Conservation (phyloP, 2,329 filamentous ascomycete genomes). For the Didymella lethalis region DNA sequence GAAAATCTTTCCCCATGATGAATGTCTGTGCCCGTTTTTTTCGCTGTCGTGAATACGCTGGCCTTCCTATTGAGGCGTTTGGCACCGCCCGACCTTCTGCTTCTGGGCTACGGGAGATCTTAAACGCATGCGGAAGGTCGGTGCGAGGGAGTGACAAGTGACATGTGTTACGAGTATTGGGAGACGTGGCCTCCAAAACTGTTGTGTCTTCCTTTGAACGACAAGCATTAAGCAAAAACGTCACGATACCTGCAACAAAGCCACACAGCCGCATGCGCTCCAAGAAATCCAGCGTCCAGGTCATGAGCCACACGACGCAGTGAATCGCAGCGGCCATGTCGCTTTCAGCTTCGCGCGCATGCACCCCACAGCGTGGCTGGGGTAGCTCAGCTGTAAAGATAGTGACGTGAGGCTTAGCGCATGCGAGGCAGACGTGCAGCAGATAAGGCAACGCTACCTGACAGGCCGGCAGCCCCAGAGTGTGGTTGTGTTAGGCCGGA, state of each 20-base stretch:
- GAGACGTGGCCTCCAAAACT: not conserved
- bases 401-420: slow-evolving; percentile 8
- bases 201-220: not conserved
- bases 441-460: slow-evolving; percentile 40
- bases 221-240: no score
- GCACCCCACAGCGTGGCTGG: slow-evolving; percentile 30
- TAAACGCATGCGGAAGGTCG: slow-evolving; percentile 20
- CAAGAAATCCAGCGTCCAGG: slow-evolving; percentile 9
- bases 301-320: slow-evolving; percentile 11
- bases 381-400: slow-evolving; percentile 8
- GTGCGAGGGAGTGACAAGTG: slow-evolving; percentile 2
- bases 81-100: slow-evolving; percentile 22
- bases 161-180: not conserved
- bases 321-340: not conserved
- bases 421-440: slow-evolving; percentile 20
- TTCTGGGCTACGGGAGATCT: slow-evolving; percentile 20
- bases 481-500: slow-evolving; percentile 2
- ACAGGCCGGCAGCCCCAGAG: slow-evolving; percentile 30
- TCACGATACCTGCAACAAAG: not conserved
- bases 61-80: slow-evolving; percentile 20
- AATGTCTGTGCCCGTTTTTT: slow-evolving; percentile 14
- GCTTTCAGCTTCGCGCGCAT: slow-evolving; percentile 17
- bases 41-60: slow-evolving; percentile 5
- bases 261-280: slow-evolving; percentile 8
- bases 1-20: slow-evolving; percentile 16